Evolutionary conservation across 495 filamentous ascomycete species (phyloP), one percentile per base, ranked within the genome.

Genomic region (Penicillium desertorum): DNA sequence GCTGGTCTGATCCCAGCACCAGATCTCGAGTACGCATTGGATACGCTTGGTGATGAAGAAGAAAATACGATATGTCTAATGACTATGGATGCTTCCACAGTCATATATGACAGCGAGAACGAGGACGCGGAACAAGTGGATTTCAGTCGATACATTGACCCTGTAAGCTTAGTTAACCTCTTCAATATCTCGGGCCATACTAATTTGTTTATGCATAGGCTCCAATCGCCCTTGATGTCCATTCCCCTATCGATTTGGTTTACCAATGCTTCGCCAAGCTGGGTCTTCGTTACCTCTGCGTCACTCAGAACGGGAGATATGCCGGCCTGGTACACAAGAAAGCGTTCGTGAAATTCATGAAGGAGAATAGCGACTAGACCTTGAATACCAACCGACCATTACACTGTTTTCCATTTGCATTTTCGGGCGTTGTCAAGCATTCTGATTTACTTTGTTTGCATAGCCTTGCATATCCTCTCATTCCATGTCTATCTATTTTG

Each of bases 201-300:
- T 62, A 52, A 65, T 34, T n/a, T 17, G 10, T 23, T 22, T 41
- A 10, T 39, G 14, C 17, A 11, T 53, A 84, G 81, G 88, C 93
- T 22, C 94, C 94, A 2, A 78, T 98, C 16, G 84, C 92, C 7
- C 76, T 98, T 23, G 94, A 98, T 67, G 87, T 95, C 29, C 83
- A 88, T 64, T 92, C 88, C 2, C 91, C 94, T 2, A 94, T 98
- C 80, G 93, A 98, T 69, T 69, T 98, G 50, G 94, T 96, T 39
- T 97, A 96, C 61, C 93, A 98, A 68, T 96, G 91, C 63, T 98
- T 98, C 74, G 90, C 90, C 43, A 98, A 98, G 71, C 76, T 98
- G 17, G 94, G 94, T 1, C 69, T 98, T 58, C 79, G 94, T 54
- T 98, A 97, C 71, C 86, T 98, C 43, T 98, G 94, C 72, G 92